Percentiles rank a stretch among this genome's conserved stretches.
phyloP scores from a whole-genome alignment of 352 stramenopile species.

The Phytopythium litorale region DNA sequence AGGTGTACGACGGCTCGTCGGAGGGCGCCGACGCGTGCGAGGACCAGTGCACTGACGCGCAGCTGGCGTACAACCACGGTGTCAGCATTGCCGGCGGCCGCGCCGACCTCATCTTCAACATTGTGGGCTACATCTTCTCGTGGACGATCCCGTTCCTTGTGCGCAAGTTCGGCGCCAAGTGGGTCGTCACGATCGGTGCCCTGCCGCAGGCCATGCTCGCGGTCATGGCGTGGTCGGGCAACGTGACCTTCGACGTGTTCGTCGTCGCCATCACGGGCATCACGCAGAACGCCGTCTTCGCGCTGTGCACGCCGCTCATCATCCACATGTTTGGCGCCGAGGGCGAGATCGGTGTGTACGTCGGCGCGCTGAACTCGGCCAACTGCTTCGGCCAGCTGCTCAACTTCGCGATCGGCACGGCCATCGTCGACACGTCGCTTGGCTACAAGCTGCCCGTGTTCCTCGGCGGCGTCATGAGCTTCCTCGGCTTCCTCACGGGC shows the following conservation, averaged over 20 bases:
- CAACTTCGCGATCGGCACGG: slow-evolving; percentile 54
- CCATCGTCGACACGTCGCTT: slow-evolving; percentile 49
- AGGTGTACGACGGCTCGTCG: slow-evolving; percentile 33
- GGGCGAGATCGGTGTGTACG: slow-evolving; percentile 52
- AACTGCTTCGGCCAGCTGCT: slow-evolving; percentile 62
- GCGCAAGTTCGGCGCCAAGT: slow-evolving; percentile 38
- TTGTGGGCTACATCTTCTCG: slow-evolving; percentile 41
- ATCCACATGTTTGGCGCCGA: slow-evolving; percentile 50
- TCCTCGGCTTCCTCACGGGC: slow-evolving; percentile 46
- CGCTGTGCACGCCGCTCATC: slow-evolving; percentile 52
- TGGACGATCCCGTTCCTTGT: slow-evolving; percentile 39
- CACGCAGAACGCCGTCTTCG: slow-evolving; percentile 44
- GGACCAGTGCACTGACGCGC: slow-evolving; percentile 22
- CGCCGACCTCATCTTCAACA: slow-evolving; percentile 40
- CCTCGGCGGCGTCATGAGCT: slow-evolving; percentile 54
- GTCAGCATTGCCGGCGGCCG: slow-evolving; percentile 36
- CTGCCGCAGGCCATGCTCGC: slow-evolving; percentile 54
- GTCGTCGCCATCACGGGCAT: slow-evolving; percentile 42
- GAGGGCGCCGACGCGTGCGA: slow-evolving; percentile 34
- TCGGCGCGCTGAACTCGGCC: slow-evolving; percentile 66
- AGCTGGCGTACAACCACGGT: slow-evolving; percentile 45
- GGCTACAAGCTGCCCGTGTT: slow-evolving; percentile 62
- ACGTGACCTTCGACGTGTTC: slow-evolving; percentile 31
- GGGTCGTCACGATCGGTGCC: slow-evolving; percentile 25
- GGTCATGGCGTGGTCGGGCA: slow-evolving; percentile 39